These are phyloP conservation scores for Carnegiea gigantea DNA, from an alignment of 179 eudicot genomes.

Conservation along the genomic window DNA sequence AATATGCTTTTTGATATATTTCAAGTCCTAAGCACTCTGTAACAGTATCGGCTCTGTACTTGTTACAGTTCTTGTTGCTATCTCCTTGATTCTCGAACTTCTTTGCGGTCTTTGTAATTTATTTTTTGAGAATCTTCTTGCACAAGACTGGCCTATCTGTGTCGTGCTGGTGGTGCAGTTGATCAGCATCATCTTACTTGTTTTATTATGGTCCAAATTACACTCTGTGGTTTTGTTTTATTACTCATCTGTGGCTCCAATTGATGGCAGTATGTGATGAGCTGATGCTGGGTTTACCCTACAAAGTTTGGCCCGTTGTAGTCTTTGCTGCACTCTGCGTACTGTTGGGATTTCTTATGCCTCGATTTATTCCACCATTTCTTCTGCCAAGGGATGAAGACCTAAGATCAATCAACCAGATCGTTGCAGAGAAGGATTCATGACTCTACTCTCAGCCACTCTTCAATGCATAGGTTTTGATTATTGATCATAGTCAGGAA, in stretches of 20 bases:
- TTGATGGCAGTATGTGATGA: constrained; percentile 81
- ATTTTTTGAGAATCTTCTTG: neutral
- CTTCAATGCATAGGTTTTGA: neutral
- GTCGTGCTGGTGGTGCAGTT: neutral
- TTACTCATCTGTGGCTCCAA: neutral
- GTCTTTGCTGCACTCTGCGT: constrained; percentile 60
- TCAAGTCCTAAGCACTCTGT: too few relatives aligned
- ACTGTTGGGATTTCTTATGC: constrained; percentile 48
- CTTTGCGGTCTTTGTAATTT: neutral
- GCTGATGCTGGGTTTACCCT: constrained; percentile 70
- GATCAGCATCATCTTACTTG: neutral
- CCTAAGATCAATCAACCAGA: constrained; percentile 17
- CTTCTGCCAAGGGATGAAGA: constrained; percentile 43
- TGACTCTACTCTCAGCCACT: constrained; percentile 10
- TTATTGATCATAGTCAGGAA: neutral
- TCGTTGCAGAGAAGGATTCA: constrained; percentile 43
- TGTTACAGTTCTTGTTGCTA: neutral
- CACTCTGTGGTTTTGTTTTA: neutral
- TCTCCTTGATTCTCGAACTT: neutral
- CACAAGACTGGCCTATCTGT: neutral
- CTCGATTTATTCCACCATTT: constrained; percentile 59
- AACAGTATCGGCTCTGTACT: too few relatives aligned
- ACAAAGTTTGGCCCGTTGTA: constrained; percentile 70
- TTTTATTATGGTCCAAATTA: neutral
- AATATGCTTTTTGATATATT: too few relatives aligned